Evolutionary conservation across 495 filamentous ascomycete genomes (phyloP).

Genomic region (Penicillium diatomitis): DNA sequence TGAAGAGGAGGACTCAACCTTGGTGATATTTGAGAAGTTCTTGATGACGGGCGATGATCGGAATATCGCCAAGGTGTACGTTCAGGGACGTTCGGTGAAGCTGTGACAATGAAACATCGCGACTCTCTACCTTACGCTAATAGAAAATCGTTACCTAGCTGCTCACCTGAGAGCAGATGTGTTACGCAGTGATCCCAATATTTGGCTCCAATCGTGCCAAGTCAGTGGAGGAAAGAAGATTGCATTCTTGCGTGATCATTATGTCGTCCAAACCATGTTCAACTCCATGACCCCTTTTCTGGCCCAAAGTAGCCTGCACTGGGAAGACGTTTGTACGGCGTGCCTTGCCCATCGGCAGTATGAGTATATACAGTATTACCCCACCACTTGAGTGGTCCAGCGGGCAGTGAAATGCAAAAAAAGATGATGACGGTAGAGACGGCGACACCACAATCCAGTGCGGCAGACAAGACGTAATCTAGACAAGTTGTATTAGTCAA

Average conservation of each 20-base stretch:
- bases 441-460: constrained; percentile 53
- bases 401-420: constrained; percentile 62
- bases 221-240: background rate
- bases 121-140: too few species aligned
- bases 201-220: background rate
- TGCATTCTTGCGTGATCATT: background rate
- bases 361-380: constrained; percentile 47
- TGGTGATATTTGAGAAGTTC: constrained; percentile 52
- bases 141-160: too few species aligned
- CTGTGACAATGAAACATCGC: constrained; percentile 24
- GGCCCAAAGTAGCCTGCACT: constrained; percentile 55
- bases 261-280: background rate
- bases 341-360: constrained; percentile 40
- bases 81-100: constrained; percentile 44
- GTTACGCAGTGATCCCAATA: background rate
- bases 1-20: constrained; percentile 40
- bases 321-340: constrained; percentile 30
- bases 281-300: constrained; percentile 32
- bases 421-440: constrained; percentile 54
- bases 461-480: constrained; percentile 55
- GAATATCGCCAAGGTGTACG: constrained; percentile 50
- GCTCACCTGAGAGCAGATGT: too few species aligned
- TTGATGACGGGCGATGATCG: constrained; percentile 58
- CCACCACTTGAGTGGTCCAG: constrained; percentile 53
- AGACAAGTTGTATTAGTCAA: background rate